Base-by-base conservation (phyloP, 2,329 filamentous ascomycete species). In the Cadophora gregata region DNA sequence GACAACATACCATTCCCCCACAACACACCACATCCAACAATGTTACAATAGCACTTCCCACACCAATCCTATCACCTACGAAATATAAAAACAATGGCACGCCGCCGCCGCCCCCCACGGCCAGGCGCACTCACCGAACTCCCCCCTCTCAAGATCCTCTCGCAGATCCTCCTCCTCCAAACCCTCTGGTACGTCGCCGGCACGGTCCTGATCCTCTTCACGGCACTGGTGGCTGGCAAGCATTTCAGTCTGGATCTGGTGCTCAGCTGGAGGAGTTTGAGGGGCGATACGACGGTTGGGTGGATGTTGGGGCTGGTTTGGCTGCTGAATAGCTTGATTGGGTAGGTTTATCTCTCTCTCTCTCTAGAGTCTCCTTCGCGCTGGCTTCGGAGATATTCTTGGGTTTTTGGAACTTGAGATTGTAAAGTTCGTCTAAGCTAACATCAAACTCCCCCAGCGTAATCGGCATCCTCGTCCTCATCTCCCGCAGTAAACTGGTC, bases 401-500 rank as follows among this genome's bases (percentile, higher is more conserved):
- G 47, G 29, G 25, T 47, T 14, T 59, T 50, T 31, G 25, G 59
- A 62, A 25, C 25, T 55, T 62, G 24, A 47, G 33, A 14, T 29
- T 21, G 3, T 16, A 8, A 4, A 45, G 12, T 4, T 19, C 45
- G 42, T 25, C 62, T 62, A 59, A 64, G 14, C 48, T 61, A 19
- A 31, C 1, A 3, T 31, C 19, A 45, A 67, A n/a, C n/a, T n/a
- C n/a, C n/a, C n/a, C n/a, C 75, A 98, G 95, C 77, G 88, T 93
- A 50, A 88, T 96, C 66, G 91, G 93, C 50, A 90, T 97, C 66
- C 88, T 97, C 60, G 81, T 95, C 63, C 83, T 98, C 66, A 88
- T 99, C 72, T 89, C 90, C 24, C 93, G 96, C 69, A 96, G 91
- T 58, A 98, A 98, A 79, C 90, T 98, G 68, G 92, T 98, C 60